Conservation (phyloP, 225 moss, liverwort and hornwort genomes). For the Bryoerythrophyllum caledonicum region DNA sequence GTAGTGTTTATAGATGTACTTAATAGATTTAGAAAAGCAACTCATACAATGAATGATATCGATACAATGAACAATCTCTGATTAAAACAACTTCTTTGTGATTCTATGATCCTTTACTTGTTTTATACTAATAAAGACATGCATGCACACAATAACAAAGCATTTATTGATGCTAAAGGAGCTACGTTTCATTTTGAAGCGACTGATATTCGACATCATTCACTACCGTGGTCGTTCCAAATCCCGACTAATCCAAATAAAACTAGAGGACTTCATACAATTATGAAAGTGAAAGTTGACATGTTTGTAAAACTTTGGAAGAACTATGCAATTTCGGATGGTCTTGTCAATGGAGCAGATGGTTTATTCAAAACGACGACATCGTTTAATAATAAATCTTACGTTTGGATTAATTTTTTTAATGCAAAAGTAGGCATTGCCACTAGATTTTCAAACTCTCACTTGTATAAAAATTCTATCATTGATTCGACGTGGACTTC, state of each 20-base stretch:
- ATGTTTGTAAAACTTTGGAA: neutral
- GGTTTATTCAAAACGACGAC: neutral
- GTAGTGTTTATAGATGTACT: neutral
- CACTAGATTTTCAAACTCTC: too few relatives aligned
- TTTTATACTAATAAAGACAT: too few relatives aligned
- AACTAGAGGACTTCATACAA: neutral
- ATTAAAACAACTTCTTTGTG: too few relatives aligned
- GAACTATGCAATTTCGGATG: neutral
- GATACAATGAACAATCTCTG: neutral
- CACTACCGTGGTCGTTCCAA: neutral
- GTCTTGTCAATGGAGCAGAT: neutral
- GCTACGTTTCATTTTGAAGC: neutral
- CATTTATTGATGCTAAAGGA: neutral
- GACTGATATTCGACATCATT: neutral
- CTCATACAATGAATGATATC: too few relatives aligned
- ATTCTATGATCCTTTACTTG: too few relatives aligned
- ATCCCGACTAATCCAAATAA: too few relatives aligned
- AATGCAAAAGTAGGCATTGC: neutral
- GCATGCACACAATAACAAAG: neutral
- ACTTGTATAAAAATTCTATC: too few relatives aligned
- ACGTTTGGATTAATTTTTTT: neutral
- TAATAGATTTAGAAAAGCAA: neutral
- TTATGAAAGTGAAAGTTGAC: neutral
- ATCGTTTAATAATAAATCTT: neutral
- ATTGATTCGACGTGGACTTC: too few relatives aligned